Evolutionary conservation across 192 early-diverging fungal species (phyloP), one percentile per base, ranked within the genome.

Genomic region (Coemansia sp.): DNA sequence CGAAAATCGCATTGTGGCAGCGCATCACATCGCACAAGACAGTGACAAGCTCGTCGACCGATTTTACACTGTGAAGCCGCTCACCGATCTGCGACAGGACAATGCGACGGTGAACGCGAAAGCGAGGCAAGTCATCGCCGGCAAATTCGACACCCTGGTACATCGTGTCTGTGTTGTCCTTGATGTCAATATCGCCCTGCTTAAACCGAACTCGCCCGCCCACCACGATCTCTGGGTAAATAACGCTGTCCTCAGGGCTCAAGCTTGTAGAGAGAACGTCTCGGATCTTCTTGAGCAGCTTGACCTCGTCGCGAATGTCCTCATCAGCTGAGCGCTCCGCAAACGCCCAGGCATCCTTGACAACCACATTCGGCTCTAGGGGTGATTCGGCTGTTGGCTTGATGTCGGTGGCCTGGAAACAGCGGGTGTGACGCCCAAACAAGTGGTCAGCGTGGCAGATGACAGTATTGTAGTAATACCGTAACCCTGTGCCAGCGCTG

Each of bases 1-100:
- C 8, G 37, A 34, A 28, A 14, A 79, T 66, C 2, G 53, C 45
- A 36, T 38, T n/a, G 50, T 79, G 68, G 18, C 39, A 64, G 8
- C 42, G 16, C 67, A 73, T 79, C 4, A 43, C 71, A 28, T 79
- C 71, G 3, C 23, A 60, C 53, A 79, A 8, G 9, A 70, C 64
- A 35, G 69, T 26, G 3, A 78, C 23, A 8, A 78, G 36, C 59
- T 72, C 70, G 12, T 57, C 13, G 10, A 62, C 66, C 16, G 36
- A 12, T 6, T 37, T 28, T 3, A 75, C 20, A 8, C 14, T 14
- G 14, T 53, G 26, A 11, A 53, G 21, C 0, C 26, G 33, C 28
- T 50, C 1, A 8, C 73, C 73, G 3, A 64, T 25, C 18, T 68
- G 73, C 21, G 34, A 25, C 47, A 61, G 69, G 6, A 55, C 67